A percentile compares a stretch with the other conserved stretches of the same genome.
Evolutionary conservation across 23 red algal species (phyloP).

Genomic region (Gracilaria domingensis): DNA sequence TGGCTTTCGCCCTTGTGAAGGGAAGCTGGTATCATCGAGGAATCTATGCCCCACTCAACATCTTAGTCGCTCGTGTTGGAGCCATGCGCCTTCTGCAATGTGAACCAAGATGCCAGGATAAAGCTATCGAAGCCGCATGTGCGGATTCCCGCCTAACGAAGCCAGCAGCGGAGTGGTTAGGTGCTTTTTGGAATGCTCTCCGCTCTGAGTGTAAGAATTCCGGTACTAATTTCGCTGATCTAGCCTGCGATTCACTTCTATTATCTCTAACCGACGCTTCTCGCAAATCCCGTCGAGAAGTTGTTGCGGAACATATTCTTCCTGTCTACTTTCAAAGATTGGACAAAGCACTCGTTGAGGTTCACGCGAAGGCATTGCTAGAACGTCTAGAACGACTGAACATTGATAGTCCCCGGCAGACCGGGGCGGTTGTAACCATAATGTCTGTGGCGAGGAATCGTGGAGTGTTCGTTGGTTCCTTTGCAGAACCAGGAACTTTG

Average conservation of each 20-base stretch:
- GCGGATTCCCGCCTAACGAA: conserved; percentile 36
- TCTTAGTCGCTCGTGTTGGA: conserved; percentile 49
- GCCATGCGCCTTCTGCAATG: conserved; percentile 21
- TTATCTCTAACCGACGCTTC: not conserved
- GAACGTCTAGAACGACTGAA: not conserved
- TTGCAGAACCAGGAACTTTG: conserved; percentile 32
- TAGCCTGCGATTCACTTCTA: not conserved
- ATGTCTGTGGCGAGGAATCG: conserved; percentile 29
- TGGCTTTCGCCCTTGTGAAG: conserved; percentile 40
- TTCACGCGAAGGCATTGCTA: conserved; percentile 7
- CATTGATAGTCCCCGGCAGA: too few relatives aligned
- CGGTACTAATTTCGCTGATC: not conserved
- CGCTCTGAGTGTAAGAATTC: conserved; percentile 2
- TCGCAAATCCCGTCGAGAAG: not conserved
- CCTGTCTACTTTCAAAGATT: conserved; percentile 43
- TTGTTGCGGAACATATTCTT: conserved; percentile 29
- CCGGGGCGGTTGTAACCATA: conserved; percentile 29
- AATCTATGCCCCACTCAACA: conserved; percentile 53
- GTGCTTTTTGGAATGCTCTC: conserved; percentile 38
- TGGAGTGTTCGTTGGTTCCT: conserved; percentile 44
- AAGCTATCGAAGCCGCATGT: conserved; percentile 43
- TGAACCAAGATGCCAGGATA: conserved; percentile 38
- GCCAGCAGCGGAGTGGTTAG: conserved; percentile 43
- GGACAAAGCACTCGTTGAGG: not conserved
- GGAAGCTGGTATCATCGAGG: conserved; percentile 44